A percentile compares a stretch with the other conserved stretches of the same genome.
phyloP scores from a whole-genome alignment of 164 flowering plant species.

The Annona squamosa region DNA sequence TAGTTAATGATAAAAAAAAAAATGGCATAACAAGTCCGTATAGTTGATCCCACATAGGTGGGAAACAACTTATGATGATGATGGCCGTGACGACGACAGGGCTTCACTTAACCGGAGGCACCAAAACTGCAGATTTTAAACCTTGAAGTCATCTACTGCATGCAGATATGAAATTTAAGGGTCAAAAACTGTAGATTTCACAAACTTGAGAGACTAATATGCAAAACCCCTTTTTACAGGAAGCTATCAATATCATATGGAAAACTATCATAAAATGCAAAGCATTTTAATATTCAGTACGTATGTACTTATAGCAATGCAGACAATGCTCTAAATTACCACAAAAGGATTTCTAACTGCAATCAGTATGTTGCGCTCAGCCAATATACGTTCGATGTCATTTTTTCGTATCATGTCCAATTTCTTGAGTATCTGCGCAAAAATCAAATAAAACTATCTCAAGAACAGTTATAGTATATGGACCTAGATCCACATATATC shows the following conservation, averaged over 20 bases:
- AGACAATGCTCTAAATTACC: slow-evolving; percentile 35
- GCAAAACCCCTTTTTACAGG: too few species aligned
- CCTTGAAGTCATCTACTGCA: too few species aligned
- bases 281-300: not conserved
- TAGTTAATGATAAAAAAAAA: too few species aligned
- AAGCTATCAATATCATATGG: not conserved
- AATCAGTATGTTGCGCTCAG: slow-evolving; percentile 72
- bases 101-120: too few species aligned
- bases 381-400: slow-evolving; percentile 68
- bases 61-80: too few species aligned
- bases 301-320: not conserved
- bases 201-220: too few species aligned
- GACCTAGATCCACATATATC: not conserved
- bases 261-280: not conserved
- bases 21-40: too few species aligned
- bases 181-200: too few species aligned
- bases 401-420: slow-evolving; percentile 75
- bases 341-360: slow-evolving; percentile 78
- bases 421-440: slow-evolving; percentile 62
- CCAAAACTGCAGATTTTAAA: too few species aligned
- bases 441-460: not conserved
- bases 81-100: too few species aligned
- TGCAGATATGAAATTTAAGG: too few species aligned
- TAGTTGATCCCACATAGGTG: too few species aligned
- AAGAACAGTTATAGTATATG: not conserved